These are phyloP conservation scores for Diddensiella santjacobensis DNA, from an alignment of 805 yeast genomes.

Conservation along the genomic window DNA sequence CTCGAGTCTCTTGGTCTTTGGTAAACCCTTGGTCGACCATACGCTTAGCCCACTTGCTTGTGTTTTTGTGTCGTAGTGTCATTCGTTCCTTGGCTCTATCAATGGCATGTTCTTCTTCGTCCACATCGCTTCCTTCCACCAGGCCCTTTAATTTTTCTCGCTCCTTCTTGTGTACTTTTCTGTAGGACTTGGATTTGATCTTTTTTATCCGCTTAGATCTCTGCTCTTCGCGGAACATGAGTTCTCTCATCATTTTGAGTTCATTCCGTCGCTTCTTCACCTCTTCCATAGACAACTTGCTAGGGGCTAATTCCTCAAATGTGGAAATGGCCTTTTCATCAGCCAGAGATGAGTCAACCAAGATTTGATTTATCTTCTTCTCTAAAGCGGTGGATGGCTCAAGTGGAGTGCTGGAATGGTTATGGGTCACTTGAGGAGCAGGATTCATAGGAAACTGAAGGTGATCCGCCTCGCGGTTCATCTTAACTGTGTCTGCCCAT, in stretches of 20 bases:
- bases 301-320: slow-evolving; percentile 81
- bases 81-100: slow-evolving; percentile 88
- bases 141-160: slow-evolving; percentile 62
- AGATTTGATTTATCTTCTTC: slow-evolving; percentile 53
- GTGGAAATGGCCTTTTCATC: slow-evolving; percentile 76
- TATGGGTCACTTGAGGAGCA: slow-evolving; percentile 40
- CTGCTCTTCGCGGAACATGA: slow-evolving; percentile 93
- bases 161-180: slow-evolving; percentile 83
- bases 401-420: slow-evolving; percentile 53
- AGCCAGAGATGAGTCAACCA: slow-evolving; percentile 60
- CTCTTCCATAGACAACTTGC: slow-evolving; percentile 77
- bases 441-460: slow-evolving; percentile 68
- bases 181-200: slow-evolving; percentile 88
- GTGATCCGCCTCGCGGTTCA: slow-evolving; percentile 80
- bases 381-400: slow-evolving; percentile 59
- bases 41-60: slow-evolving; percentile 84
- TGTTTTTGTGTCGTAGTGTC: slow-evolving; percentile 84
- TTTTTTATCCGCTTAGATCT: slow-evolving; percentile 89
- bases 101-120: slow-evolving; percentile 60
- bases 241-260: slow-evolving; percentile 86
- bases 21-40: slow-evolving; percentile 88
- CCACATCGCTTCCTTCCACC: slow-evolving; percentile 53
- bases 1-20: slow-evolving; percentile 78
- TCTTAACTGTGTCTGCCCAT: slow-evolving; percentile 82
- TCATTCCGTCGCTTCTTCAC: slow-evolving; percentile 72